These are phyloP conservation scores for Yamadazyma nakazawae DNA, from an alignment of 805 yeast species.

Conservation along the genomic window DNA sequence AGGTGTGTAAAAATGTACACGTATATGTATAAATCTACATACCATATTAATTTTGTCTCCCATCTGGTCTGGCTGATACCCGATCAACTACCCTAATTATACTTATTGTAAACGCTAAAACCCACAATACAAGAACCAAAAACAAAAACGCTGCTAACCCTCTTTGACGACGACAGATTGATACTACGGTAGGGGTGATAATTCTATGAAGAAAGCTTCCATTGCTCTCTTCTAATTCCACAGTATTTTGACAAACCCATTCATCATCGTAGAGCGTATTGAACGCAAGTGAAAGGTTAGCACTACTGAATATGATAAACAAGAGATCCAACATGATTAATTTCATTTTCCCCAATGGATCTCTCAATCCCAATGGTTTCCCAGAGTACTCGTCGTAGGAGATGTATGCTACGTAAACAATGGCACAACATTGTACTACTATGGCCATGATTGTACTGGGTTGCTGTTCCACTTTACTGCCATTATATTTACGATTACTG, in stretches of 20 bases:
- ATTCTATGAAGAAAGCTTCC: constrained; percentile 15
- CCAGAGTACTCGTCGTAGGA: constrained; percentile 90
- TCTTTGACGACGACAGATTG: constrained; percentile 74
- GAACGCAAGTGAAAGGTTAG: constrained; percentile 82
- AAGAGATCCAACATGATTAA: constrained; percentile 78
- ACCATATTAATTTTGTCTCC: not conserved
- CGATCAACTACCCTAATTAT: constrained; percentile 77
- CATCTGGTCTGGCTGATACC: constrained; percentile 25
- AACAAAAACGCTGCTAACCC: constrained; percentile 78
- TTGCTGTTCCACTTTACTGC: constrained; percentile 55
- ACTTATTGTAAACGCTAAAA: constrained; percentile 78
- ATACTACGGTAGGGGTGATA: constrained; percentile 32
- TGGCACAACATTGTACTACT: constrained; percentile 74
- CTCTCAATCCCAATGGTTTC: constrained; percentile 85
- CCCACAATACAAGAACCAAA: constrained; percentile 76
- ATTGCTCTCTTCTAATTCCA: constrained; percentile 7
- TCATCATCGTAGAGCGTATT: constrained; percentile 73
- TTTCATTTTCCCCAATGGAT: constrained; percentile 79
- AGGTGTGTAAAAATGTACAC: too few species aligned
- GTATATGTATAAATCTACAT: too few species aligned
- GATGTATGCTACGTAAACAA: constrained; percentile 74
- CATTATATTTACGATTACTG: constrained; percentile 33
- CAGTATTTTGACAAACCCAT: constrained; percentile 64
- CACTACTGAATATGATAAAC: constrained; percentile 85
- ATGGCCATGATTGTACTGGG: constrained; percentile 94